Evolutionary conservation across 176 grass and related monocot species (phyloP).

Genomic region (Oropetium thomaeum): DNA sequence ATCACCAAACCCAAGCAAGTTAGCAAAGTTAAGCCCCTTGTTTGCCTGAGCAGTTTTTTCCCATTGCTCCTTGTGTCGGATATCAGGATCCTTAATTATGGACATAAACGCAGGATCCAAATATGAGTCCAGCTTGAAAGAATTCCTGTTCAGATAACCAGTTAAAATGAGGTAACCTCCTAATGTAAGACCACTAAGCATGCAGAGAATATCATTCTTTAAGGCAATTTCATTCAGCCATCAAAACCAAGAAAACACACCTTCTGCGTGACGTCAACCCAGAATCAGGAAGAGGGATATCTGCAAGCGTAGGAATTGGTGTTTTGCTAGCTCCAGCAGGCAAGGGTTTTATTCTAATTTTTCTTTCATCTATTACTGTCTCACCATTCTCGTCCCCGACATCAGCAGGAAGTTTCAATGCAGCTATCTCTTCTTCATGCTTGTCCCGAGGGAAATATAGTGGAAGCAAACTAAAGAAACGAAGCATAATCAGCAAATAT

Average conservation of each 20-base stretch:
- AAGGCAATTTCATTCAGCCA: slow-evolving; percentile 12
- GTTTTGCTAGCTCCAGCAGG: slow-evolving; percentile 50
- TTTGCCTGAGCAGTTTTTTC: slow-evolving; percentile 69
- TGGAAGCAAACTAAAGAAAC: slow-evolving; percentile 75
- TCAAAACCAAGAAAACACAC: slow-evolving; percentile 24
- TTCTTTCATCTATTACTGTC: slow-evolving; percentile 92
- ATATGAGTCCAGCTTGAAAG: slow-evolving; percentile 86
- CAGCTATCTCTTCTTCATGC: slow-evolving; percentile 87
- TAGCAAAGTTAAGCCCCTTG: slow-evolving; percentile 82
- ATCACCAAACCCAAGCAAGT: slow-evolving; percentile 87
- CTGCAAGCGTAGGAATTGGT: slow-evolving; percentile 29
- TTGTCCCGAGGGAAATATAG: slow-evolving; percentile 96
- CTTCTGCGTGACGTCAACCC: slow-evolving; percentile 63
- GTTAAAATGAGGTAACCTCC: slow-evolving; percentile 6
- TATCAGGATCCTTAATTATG: slow-evolving; percentile 92
- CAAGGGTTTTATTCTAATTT: slow-evolving; percentile 96
- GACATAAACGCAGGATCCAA: slow-evolving; percentile 98
- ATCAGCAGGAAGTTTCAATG: slow-evolving; percentile 87
- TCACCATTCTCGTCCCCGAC: slow-evolving; percentile 99
- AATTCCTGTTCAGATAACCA: slow-evolving; percentile 52
- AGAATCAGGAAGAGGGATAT: slow-evolving; percentile 66
- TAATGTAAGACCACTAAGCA: neutral
- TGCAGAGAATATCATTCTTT: neutral
- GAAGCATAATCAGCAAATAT: slow-evolving; percentile 3
- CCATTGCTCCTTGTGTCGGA: slow-evolving; percentile 69